Evolutionary conservation across 495 filamentous ascomycete genomes (phyloP), one percentile per base, ranked within the genome.

Genomic region (Hypoxylon fuscum): DNA sequence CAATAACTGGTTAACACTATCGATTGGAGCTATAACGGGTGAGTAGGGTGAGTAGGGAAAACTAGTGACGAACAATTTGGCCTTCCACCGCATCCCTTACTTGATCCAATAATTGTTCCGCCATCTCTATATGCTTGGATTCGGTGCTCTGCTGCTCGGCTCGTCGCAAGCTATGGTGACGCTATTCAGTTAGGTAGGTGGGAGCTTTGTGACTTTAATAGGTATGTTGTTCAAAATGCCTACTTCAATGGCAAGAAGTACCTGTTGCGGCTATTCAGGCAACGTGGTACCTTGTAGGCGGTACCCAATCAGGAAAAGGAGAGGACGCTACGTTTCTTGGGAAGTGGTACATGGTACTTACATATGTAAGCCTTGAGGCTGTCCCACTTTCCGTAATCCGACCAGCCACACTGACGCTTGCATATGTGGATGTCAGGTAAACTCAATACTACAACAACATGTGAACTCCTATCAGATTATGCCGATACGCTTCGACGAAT

Each of bases 1-100:
- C 31, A 25, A 37, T 34, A 62, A 69, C 64, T 58, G 58, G 68
- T 68, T 32, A 64, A 20, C 8, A 50, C 44, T 34, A 25, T 18
- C 6, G 37, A 20, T 10, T 29, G n/a, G n/a, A n/a, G n/a, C n/a
- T n/a, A n/a, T n/a, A 50, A 27, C 12, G 41, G 49, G 31, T 29
- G 37, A 35, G 15, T 29, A 35, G 50, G 12, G 34, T 31, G 41
- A 48, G 31, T 22, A 18, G 25, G 3, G 20, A 25, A 14, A 22
- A 49, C 34, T 22, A 22, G 17, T 48, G 11, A 83, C 87, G 55
- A 72, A 95, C 92, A 77, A 97, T 96, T 72, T 92, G 89, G 21
- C 91, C 92, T 72, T 97, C 92, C n/a, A 89, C 81, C 15, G 84
- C 74, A 69, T 93, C 85, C 68, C 90, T 89, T 22, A 87, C 76